Percentiles rank a stretch among this genome's conserved stretches.
phyloP scores from a whole-genome alignment of 352 stramenopile genomes.

The Phytophthora pinifolia region DNA sequence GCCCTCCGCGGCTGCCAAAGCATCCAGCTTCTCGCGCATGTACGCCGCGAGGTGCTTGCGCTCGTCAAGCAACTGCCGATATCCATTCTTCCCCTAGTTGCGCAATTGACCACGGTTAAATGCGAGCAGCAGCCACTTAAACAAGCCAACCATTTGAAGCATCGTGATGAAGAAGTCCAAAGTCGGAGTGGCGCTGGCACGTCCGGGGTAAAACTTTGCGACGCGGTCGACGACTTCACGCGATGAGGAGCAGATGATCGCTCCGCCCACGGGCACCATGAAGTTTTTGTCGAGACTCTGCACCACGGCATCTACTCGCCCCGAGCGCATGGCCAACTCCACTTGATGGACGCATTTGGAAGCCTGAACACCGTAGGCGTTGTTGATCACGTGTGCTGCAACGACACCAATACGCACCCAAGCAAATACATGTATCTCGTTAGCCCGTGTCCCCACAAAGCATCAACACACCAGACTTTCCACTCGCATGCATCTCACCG shows the following conservation, averaged over 20 bases:
- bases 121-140: not conserved
- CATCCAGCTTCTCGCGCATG: conserved; percentile 74
- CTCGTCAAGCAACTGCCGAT: conserved; percentile 84
- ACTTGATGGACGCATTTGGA: conserved; percentile 92
- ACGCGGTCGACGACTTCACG: conserved; percentile 81
- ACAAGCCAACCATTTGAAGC: conserved; percentile 92
- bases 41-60: conserved; percentile 75
- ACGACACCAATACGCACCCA: not conserved
- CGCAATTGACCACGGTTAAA: not conserved
- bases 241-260: conserved; percentile 81
- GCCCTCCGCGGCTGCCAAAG: conserved; percentile 81
- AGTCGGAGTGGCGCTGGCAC: conserved; percentile 93
- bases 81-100: conserved; percentile 73
- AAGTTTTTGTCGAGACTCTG: conserved; percentile 99
- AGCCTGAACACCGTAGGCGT: conserved; percentile 98
- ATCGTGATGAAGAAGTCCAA: conserved; percentile 99
- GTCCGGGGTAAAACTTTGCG: conserved; percentile 94
- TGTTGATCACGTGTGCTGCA: conserved; percentile 97
- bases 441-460: conserved; percentile 1
- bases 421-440: conserved; percentile 9
- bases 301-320: conserved; percentile 96
- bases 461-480: not conserved
- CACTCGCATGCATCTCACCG: conserved; percentile 21
- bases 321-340: conserved; percentile 88
- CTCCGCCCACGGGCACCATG: conserved; percentile 95